phyloP scores from a whole-genome alignment of 768 basidiomycete species.

The Panaeolus papilionaceus region DNA sequence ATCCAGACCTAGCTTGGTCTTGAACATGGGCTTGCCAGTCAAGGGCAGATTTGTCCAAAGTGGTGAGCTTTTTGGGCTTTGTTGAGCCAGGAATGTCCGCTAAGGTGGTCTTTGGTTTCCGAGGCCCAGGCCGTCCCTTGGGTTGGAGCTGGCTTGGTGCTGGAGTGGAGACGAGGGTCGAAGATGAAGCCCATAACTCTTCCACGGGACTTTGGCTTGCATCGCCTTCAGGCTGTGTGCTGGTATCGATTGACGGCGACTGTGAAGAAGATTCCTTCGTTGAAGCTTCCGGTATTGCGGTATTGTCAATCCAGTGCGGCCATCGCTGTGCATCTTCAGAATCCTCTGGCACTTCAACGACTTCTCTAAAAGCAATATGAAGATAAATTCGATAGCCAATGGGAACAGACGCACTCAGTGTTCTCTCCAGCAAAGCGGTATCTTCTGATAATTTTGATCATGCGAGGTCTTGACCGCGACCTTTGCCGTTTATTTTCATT shows the following conservation, averaged over 20 bases:
- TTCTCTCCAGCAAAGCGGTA: slow-evolving; percentile 83
- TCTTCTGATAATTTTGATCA: slow-evolving; percentile 71
- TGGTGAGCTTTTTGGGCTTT: slow-evolving; percentile 80
- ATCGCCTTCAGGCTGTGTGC: slow-evolving; percentile 20
- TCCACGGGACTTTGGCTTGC: slow-evolving; percentile 14
- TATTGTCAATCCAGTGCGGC: slow-evolving; percentile 55
- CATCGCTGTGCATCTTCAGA: slow-evolving; percentile 81
- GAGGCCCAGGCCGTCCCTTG: slow-evolving; percentile 63
- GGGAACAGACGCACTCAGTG: slow-evolving; percentile 57
- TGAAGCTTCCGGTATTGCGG: slow-evolving; percentile 16
- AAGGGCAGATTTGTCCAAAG: slow-evolving; percentile 86
- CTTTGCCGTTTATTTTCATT: slow-evolving; percentile 30
- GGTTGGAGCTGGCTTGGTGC: slow-evolving; percentile 28
- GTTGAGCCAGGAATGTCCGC: slow-evolving; percentile 55
- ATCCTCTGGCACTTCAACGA: slow-evolving; percentile 73
- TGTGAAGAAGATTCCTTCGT: slow-evolving; percentile 14
- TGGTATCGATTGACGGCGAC: neutral
- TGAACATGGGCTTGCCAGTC: slow-evolving; percentile 81
- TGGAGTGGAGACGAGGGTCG: slow-evolving; percentile 17
- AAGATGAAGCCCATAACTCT: neutral
- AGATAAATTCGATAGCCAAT: neutral
- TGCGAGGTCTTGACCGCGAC: slow-evolving; percentile 25
- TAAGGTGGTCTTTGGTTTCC: slow-evolving; percentile 66
- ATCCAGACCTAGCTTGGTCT: slow-evolving; percentile 41
- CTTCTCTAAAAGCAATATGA: slow-evolving; percentile 55